phyloP scores from a whole-genome alignment of 164 flowering plant genomes.

The Macadamia integrifolia region DNA sequence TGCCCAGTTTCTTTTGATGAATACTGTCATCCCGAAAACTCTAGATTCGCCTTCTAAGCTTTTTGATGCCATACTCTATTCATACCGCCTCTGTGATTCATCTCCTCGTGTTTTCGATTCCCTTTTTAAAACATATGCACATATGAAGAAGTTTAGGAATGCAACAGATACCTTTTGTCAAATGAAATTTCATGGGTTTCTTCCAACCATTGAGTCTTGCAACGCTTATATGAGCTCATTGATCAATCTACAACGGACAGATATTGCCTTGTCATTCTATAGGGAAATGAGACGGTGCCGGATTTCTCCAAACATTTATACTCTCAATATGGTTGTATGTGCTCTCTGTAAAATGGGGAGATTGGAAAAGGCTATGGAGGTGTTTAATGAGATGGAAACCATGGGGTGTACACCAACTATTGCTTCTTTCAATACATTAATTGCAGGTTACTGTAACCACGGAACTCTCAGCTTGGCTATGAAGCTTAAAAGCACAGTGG shows the following conservation, averaged over 20 bases:
- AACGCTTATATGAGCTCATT: slow-evolving; percentile 71
- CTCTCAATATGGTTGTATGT: slow-evolving; percentile 66
- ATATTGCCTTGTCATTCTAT: slow-evolving; percentile 59
- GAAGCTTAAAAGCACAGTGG: slow-evolving; percentile 62
- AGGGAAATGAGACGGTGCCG: slow-evolving; percentile 48
- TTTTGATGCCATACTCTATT: slow-evolving; percentile 57
- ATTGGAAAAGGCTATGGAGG: slow-evolving; percentile 58
- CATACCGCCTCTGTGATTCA: slow-evolving; percentile 71
- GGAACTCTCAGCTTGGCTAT: slow-evolving; percentile 52
- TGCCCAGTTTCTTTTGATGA: slow-evolving; percentile 55
- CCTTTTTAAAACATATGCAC: slow-evolving; percentile 73
- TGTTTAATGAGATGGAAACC: slow-evolving; percentile 52
- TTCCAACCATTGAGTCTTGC: slow-evolving; percentile 73
- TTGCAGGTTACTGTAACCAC: slow-evolving; percentile 55
- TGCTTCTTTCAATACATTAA: slow-evolving; percentile 65
- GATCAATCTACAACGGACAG: slow-evolving; percentile 41
- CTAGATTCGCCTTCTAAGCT: slow-evolving; percentile 41
- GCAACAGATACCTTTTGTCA: slow-evolving; percentile 54
- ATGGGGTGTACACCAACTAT: slow-evolving; percentile 54
- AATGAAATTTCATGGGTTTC: slow-evolving; percentile 84
- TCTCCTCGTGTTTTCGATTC: slow-evolving; percentile 74
- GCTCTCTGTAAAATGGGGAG: slow-evolving; percentile 59
- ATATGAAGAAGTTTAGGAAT: slow-evolving; percentile 65
- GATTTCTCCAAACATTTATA: slow-evolving; percentile 69
- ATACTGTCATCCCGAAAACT: slow-evolving; percentile 22